Evolutionary conservation across 345 rosid species (phyloP).

Genomic region (Gynandropsis gynandra): DNA sequence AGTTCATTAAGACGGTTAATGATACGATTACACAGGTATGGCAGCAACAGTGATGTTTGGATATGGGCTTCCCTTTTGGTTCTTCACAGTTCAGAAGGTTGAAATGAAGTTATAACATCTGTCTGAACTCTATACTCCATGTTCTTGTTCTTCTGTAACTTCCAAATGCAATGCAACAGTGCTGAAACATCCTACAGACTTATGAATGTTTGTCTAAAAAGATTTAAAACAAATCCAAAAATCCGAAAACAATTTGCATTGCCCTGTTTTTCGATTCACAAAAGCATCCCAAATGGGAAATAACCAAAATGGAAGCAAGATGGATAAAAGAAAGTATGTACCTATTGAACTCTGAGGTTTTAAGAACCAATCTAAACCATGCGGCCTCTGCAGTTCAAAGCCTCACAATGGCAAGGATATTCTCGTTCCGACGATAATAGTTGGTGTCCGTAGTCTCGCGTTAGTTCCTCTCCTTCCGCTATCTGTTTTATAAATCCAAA

Average conservation of each 20-base stretch:
- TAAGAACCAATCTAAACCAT: constrained; percentile 36
- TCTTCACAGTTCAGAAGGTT: constrained; percentile 39
- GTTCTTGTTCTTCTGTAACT: not conserved
- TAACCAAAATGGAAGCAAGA: constrained; percentile 5
- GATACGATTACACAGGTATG: constrained; percentile 38
- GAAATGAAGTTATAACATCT: constrained; percentile 32
- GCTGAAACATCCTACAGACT: too few relatives aligned
- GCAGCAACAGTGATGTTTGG: constrained; percentile 38
- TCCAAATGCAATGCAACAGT: too few relatives aligned
- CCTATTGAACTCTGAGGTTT: too few relatives aligned
- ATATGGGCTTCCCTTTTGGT: constrained; percentile 51
- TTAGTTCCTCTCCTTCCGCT: constrained; percentile 83
- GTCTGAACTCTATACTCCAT: not conserved
- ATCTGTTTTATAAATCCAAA: constrained; percentile 50
- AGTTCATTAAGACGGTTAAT: not conserved
- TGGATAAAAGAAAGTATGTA: not conserved
- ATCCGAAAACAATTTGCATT: too few relatives aligned
- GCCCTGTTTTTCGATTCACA: too few relatives aligned
- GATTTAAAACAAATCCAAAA: too few relatives aligned
- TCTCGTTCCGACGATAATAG: constrained; percentile 47
- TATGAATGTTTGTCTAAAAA: too few relatives aligned
- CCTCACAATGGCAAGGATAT: constrained; percentile 59
- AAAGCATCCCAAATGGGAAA: constrained; percentile 12
- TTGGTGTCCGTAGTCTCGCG: constrained; percentile 50
- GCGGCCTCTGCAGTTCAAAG: constrained; percentile 59